Conservation (phyloP, 352 stramenopile genomes). For the Thalassiosira mediterranea region DNA sequence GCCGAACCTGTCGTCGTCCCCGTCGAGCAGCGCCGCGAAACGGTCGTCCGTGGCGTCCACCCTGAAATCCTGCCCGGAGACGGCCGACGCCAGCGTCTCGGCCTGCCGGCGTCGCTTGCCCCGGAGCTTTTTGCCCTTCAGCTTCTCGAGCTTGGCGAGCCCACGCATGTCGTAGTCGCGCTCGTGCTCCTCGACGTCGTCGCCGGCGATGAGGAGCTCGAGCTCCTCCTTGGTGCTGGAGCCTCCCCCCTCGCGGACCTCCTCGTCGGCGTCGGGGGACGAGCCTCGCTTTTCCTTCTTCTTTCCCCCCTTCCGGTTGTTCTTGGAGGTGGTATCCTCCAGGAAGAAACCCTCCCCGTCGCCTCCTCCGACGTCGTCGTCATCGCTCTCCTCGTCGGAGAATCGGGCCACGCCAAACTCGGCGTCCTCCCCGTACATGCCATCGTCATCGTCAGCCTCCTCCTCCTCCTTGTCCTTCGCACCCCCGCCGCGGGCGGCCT, state of each 20-base stretch:
- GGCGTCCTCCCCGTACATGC: slow-evolving; percentile 51
- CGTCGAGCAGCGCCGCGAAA: slow-evolving; percentile 86
- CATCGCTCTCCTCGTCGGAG: slow-evolving; percentile 45
- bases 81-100: slow-evolving; percentile 64
- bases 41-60: slow-evolving; percentile 84
- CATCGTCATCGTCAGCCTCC: slow-evolving; percentile 21
- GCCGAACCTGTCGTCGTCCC: slow-evolving; percentile 83
- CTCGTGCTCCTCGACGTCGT: slow-evolving; percentile 72
- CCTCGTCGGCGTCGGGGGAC: slow-evolving; percentile 15
- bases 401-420: slow-evolving; percentile 50
- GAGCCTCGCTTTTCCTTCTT: slow-evolving; percentile 10
- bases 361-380: slow-evolving; percentile 17
- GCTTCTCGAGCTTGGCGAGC: slow-evolving; percentile 76
- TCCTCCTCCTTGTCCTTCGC: slow-evolving; percentile 21
- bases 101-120: slow-evolving; percentile 82
- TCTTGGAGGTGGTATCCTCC: slow-evolving; percentile 15
- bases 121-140: slow-evolving; percentile 81
- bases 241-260: slow-evolving; percentile 6
- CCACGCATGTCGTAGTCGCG: slow-evolving; percentile 84
- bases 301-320: slow-evolving; percentile 8
- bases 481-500: slow-evolving; percentile 34
- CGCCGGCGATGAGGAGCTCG: slow-evolving; percentile 75
- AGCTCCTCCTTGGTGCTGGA: slow-evolving; percentile 68
- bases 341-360: slow-evolving; percentile 58
- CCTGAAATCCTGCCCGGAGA: slow-evolving; percentile 83